Base-by-base conservation (phyloP, 176 grass and related monocot genomes). In the Oryza glumipatula region DNA sequence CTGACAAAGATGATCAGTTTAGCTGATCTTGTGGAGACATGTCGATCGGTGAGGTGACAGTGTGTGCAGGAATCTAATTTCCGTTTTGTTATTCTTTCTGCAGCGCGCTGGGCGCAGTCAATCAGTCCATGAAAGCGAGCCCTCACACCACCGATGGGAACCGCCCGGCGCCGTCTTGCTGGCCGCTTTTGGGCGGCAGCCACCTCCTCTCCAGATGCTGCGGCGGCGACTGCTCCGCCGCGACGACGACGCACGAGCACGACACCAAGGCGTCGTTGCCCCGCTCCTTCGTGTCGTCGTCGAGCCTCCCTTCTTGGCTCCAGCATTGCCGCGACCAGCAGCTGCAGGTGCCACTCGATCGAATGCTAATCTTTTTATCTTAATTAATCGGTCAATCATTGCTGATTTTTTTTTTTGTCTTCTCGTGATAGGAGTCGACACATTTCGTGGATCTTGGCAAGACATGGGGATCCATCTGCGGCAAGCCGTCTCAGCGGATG, bases 291-390 rank as follows among this genome's bases (percentile, higher is more conserved):
- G 41, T 76, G 21, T 85, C 88, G 8, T 89, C 88, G 6, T 94
- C 94, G 1, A 92, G 6, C 81, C 86, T 98, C 80, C 95, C 93
- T 45, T 86, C 91, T 10, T 95, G 93, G 95, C 95, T 98, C 7
- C 95, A 91, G 77, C 74, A 93, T 84, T 90, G 86, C 35, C 90
- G 90, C 47, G 85, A 92, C 21, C 84, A 87, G 81, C 84, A 86
- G 80, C 58, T 84, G 80, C 58, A 63, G 58, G 92, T 94, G 70
- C 88, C 24, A 13, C n/a, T 5, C 30, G 30, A 32, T 36, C 81
- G 7, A 82, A 81, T 61, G 45, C 72, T 72, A 56, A 68, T 68
- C 2, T 32, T 32, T 32, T 36, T 28, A 74, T 66, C 26, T 19
- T 72, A 58, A 56, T 61, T 8, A 21, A 61, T 22, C 9, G 9